These are phyloP conservation scores for Parafenestella ontariensis DNA, from an alignment of 2,329 filamentous ascomycete genomes.

Conservation along the genomic window DNA sequence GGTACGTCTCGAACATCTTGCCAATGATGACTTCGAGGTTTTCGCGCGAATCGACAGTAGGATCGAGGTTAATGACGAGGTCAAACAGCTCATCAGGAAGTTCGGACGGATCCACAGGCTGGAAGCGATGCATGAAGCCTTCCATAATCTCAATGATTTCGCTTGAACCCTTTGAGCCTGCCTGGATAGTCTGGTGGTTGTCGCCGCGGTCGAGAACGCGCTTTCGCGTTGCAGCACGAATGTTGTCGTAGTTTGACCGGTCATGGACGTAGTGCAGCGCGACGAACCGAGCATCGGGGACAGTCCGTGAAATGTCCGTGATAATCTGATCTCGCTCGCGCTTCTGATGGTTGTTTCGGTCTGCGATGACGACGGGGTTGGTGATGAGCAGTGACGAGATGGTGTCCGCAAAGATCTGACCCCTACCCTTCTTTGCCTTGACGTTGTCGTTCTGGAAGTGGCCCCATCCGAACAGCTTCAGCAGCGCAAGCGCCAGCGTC, in stretches of 20 bases:
- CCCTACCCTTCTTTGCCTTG: conserved; percentile 74
- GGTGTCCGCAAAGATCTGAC: conserved; percentile 76
- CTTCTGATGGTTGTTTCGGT: conserved; percentile 91
- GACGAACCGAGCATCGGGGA: conserved; percentile 74
- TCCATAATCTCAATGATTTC: conserved; percentile 95
- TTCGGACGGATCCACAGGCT: conserved; percentile 71
- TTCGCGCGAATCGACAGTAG: conserved; percentile 74
- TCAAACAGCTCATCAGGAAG: conserved; percentile 86
- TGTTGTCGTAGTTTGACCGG: conserved; percentile 68
- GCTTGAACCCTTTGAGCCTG: conserved; percentile 70
- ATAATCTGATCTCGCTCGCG: conserved; percentile 90
- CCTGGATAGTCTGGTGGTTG: conserved; percentile 97
- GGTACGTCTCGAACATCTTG: conserved; percentile 77
- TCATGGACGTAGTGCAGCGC: conserved; percentile 90
- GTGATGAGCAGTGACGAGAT: conserved; percentile 70
- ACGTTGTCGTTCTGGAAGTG: conserved; percentile 98
- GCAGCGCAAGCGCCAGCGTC: conserved; percentile 82
- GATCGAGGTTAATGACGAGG: conserved; percentile 82
- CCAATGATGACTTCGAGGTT: conserved; percentile 84
- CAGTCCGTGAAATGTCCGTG: conserved; percentile 70
- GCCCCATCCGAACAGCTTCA: conserved; percentile 86
- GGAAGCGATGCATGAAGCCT: conserved; percentile 85
- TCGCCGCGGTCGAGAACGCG: conserved; percentile 87
- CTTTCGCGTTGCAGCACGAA: conserved; percentile 76
- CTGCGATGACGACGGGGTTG: conserved; percentile 80